A percentile compares a stretch with the other conserved stretches of the same genome.
Conservation (phyloP, 495 filamentous ascomycete genomes). For the Tuber brumale region DNA sequence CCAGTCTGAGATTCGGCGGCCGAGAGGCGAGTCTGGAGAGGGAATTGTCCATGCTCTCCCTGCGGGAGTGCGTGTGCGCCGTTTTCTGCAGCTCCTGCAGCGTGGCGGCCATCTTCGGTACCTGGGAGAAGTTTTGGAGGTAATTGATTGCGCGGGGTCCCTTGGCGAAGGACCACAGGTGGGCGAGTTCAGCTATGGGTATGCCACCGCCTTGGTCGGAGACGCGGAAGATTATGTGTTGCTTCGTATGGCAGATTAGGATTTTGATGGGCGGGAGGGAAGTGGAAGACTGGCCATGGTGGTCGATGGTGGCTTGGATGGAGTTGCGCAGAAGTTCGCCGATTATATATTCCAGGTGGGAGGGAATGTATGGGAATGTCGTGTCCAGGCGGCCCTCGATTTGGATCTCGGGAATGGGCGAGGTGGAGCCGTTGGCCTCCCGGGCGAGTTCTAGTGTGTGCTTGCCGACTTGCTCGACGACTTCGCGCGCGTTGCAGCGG, state of each 20-base stretch:
- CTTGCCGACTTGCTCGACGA: conserved; percentile 73
- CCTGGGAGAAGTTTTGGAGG: conserved; percentile 72
- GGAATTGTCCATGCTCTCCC: conserved; percentile 51
- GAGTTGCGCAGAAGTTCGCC: conserved; percentile 93
- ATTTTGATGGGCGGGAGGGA: conserved; percentile 78
- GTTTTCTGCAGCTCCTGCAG: conserved; percentile 68
- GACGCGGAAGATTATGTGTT: conserved; percentile 94
- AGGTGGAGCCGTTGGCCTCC: conserved; percentile 61
- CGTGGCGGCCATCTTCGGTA: conserved; percentile 90
- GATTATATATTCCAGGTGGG: conserved; percentile 93
- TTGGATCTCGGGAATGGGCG: conserved; percentile 69
- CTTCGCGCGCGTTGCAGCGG: conserved; percentile 84
- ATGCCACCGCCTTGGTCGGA: conserved; percentile 94
- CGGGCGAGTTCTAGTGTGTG: conserved; percentile 62
- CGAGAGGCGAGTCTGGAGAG: conserved; percentile 70
- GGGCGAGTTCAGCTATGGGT: conserved; percentile 71
- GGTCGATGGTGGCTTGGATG: conserved; percentile 82
- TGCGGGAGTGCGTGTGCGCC: conserved; percentile 38
- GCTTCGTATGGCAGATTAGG: conserved; percentile 83
- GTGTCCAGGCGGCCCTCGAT: conserved; percentile 80
- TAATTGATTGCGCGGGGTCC: conserved; percentile 66
- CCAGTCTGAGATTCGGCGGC: conserved; percentile 79
- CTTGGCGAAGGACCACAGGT: conserved; percentile 95
- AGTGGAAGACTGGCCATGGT: conserved; percentile 45
- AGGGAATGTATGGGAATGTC: conserved; percentile 92